A percentile compares a stretch with the other conserved stretches of the same genome.
These are phyloP conservation scores for Plasmopara halstedii DNA, from an alignment of 352 stramenopile genomes.

Conservation along the genomic window DNA sequence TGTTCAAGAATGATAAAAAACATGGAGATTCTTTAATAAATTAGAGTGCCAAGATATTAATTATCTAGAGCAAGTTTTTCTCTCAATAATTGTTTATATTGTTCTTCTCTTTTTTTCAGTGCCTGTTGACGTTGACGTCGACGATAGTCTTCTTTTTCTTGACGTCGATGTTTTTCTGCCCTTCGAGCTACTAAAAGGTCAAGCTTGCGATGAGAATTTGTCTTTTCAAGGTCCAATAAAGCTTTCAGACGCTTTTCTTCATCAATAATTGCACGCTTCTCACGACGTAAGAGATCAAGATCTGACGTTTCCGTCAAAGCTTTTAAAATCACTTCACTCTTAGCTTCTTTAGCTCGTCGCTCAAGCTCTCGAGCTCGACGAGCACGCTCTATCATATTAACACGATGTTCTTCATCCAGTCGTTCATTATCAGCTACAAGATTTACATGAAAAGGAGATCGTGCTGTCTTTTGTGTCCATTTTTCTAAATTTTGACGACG, in stretches of 20 bases:
- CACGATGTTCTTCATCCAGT: constrained; percentile 85
- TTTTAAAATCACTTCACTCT: constrained; percentile 92
- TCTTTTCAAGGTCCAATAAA: constrained; percentile 91
- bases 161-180: constrained; percentile 86
- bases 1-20: constrained; percentile 19
- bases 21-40: too few relatives aligned
- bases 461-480: constrained; percentile 87
- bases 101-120: constrained; percentile 49
- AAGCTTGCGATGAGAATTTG: constrained; percentile 87
- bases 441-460: constrained; percentile 90
- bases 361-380: constrained; percentile 56
- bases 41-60: constrained; percentile 1
- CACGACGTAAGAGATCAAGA: constrained; percentile 84
- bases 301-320: constrained; percentile 85
- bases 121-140: constrained; percentile 56
- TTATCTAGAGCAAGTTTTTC: constrained; percentile 74
- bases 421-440: constrained; percentile 92
- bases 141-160: constrained; percentile 85
- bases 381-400: constrained; percentile 72
- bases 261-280: constrained; percentile 93
- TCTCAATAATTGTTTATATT: constrained; percentile 69
- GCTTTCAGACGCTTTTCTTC: constrained; percentile 92
- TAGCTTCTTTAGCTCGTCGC: constrained; percentile 74
- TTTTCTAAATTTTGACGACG: constrained; percentile 58
- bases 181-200: constrained; percentile 86